Evolutionary conservation across 768 basidiomycete genomes (phyloP).

Genomic region (Leccinum boreale): DNA sequence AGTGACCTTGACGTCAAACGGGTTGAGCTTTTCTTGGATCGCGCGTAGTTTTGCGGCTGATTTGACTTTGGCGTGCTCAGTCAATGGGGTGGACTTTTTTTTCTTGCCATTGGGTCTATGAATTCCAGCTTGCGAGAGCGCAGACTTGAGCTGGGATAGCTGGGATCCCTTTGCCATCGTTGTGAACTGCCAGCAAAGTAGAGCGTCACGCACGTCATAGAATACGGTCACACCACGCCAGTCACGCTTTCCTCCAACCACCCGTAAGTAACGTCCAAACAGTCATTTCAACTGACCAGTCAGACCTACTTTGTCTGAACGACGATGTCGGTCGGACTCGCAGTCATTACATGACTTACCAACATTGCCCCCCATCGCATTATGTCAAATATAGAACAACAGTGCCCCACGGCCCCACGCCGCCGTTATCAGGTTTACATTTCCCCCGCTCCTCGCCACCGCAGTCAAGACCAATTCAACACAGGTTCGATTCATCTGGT

Average conservation of each 20-base stretch:
- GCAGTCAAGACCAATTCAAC: constrained; percentile 1
- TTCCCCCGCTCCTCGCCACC: not conserved
- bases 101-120: constrained; percentile 62
- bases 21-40: constrained; percentile 85
- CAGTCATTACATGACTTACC: not conserved
- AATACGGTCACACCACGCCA: not conserved
- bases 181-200: not conserved
- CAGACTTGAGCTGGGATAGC: constrained; percentile 84
- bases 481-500: not conserved
- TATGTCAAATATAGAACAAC: not conserved
- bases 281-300: not conserved
- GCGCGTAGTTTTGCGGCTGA: constrained; percentile 74
- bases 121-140: constrained; percentile 78
- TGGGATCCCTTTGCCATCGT: constrained; percentile 73
- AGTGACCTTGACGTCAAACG: constrained; percentile 91
- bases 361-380: not conserved
- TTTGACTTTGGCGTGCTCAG: constrained; percentile 81
- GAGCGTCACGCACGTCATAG: constrained; percentile 3
- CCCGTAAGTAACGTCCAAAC: not conserved
- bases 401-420: not conserved
- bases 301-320: not conserved
- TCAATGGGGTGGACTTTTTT: constrained; percentile 51
- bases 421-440: not conserved
- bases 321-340: not conserved
- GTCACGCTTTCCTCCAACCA: not conserved